Base-by-base conservation (phyloP, 192 early-diverging fungal genomes). In the Umbelopsis vinacea region DNA sequence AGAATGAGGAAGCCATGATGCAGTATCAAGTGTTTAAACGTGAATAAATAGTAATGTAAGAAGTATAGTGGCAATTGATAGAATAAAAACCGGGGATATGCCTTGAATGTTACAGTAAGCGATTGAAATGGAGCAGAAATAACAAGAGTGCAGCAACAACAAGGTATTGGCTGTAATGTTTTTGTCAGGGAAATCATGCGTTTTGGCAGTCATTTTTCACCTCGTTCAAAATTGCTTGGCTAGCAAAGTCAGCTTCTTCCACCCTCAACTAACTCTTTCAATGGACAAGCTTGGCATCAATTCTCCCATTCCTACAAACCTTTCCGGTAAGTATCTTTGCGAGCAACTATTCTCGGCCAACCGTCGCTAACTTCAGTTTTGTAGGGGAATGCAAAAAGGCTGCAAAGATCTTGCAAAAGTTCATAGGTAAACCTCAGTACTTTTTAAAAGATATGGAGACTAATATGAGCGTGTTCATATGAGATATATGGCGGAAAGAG, bases 301-400 rank as follows among this genome's bases (percentile, higher is more conserved):
- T 54, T 76, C 79, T 22, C 81, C 81, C 68, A 24, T 82, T 57
- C 81, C 81, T 52, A 68, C 52, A 50, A 67, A 66, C 47, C 66
- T 84, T 33, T 68, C 74, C 35, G 69, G 77, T 79, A 78, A 35
- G 38, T 68, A 26, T 12, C 22, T 11, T 7, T 19, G 21, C 4
- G 19, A 22, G 2, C 14, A 43, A 0, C 8, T 43, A 11, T 11
- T 43, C 40, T 40, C 40, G 40, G 6, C 3, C 8, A 43, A 43
- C 6, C 11, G 40, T 12, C 11, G 6, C 40, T 43, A 43, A 43
- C 11, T 43, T 45, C 33, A 38, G 9, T 47, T 53, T 33, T 67
- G 15, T 66, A 83, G 82, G 80, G 6, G 84, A 86, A 76, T 86
- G 84, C 74, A 81, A 80, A 70, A 71, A 79, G 60, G 84, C 84